Percentiles rank a stretch among this genome's conserved stretches.
These are phyloP conservation scores for Pouteria glomerata DNA, from an alignment of 148 eudicot species.

Conservation along the genomic window DNA sequence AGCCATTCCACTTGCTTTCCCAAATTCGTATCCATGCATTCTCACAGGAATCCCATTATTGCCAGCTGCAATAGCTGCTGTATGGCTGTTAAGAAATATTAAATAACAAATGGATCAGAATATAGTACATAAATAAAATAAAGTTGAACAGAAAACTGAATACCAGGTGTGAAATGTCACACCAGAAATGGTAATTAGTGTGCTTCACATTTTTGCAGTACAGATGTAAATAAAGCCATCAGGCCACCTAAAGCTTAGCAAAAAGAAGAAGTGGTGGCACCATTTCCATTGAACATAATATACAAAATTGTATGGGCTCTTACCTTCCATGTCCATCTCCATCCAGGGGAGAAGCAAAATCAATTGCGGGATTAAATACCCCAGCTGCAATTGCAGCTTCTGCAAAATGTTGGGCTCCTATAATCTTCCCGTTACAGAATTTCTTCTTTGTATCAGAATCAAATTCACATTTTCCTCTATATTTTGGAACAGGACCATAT, in stretches of 20 bases:
- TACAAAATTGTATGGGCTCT: constrained; percentile 13
- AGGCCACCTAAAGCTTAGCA: background rate
- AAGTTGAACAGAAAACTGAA: constrained; percentile 17
- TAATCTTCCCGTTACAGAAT: constrained; percentile 91
- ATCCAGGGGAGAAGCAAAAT: constrained; percentile 92
- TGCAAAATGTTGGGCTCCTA: constrained; percentile 99
- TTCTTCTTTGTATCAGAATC: constrained; percentile 60
- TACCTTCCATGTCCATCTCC: constrained; percentile 99
- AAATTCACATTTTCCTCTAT: constrained; percentile 88
- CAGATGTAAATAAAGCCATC: constrained; percentile 14
- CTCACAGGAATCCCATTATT: constrained; percentile 92
- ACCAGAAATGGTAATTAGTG: constrained; percentile 43
- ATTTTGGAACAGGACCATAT: constrained; percentile 77
- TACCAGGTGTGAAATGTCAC: background rate
- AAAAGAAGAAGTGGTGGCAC: background rate
- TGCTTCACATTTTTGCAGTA: constrained; percentile 44
- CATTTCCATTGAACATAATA: background rate
- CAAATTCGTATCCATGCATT: constrained; percentile 87
- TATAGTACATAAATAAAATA: background rate
- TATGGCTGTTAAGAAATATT: constrained; percentile 52
- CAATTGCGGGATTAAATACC: constrained; percentile 76
- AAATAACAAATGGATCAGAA: background rate
- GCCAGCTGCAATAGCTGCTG: constrained; percentile 98
- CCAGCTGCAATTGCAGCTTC: constrained; percentile 94
- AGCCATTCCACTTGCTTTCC: constrained; percentile 99